A percentile compares a stretch with the other conserved stretches of the same genome.
These are phyloP conservation scores for Ormosia semicastrata DNA, from an alignment of 306 rosid genomes.

Conservation along the genomic window DNA sequence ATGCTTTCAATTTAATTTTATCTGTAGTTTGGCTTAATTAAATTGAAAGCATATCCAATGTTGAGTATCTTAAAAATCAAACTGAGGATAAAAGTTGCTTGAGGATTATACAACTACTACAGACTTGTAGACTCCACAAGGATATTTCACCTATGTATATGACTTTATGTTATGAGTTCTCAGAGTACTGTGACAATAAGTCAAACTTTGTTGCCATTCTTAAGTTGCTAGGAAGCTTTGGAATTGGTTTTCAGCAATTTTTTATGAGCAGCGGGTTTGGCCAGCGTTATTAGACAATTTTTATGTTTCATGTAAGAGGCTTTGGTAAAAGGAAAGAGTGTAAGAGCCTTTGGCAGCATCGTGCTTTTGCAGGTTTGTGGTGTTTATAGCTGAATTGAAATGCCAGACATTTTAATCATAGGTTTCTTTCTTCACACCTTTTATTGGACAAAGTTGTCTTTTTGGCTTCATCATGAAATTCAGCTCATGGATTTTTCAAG, in stretches of 20 bases:
- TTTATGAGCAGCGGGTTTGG: background rate
- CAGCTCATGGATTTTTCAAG: background rate
- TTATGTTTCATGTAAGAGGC: background rate
- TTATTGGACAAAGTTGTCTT: background rate
- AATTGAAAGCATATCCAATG: constrained; percentile 3
- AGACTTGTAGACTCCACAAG: background rate
- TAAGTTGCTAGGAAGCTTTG: background rate
- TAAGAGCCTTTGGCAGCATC: background rate
- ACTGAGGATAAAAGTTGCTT: background rate
- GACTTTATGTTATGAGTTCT: background rate
- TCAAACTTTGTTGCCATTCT: background rate
- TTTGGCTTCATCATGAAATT: background rate
- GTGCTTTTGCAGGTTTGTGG: background rate
- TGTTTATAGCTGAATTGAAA: background rate
- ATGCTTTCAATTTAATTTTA: background rate
- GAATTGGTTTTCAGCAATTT: background rate
- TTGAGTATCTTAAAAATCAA: constrained; percentile 8
- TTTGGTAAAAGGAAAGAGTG: background rate
- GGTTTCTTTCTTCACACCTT: background rate
- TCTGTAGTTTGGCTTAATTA: background rate
- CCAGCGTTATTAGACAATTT: background rate
- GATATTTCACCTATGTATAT: background rate
- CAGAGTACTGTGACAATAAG: background rate
- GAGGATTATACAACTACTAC: constrained; percentile 3
- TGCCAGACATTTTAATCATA: background rate